A percentile compares a stretch with the other conserved stretches of the same genome.
phyloP scores from a whole-genome alignment of 345 rosid genomes.

The Rhizophora mangle region DNA sequence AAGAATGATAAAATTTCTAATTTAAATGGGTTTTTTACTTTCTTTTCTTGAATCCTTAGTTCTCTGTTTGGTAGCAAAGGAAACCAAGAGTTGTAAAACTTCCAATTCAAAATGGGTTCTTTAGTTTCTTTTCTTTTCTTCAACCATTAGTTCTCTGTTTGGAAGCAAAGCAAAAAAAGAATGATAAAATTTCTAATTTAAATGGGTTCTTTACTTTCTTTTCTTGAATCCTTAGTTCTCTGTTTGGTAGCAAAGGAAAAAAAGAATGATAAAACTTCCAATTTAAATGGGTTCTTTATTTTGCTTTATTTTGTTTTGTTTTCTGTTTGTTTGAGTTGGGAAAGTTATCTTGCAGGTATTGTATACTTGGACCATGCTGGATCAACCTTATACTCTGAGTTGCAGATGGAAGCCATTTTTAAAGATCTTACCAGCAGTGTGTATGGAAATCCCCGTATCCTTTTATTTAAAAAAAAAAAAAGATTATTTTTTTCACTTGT shows the following conservation, averaged over 20 bases:
- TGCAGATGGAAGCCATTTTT: conserved; percentile 83
- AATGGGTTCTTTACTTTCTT: no score
- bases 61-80: no score
- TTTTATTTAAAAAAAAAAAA: background rate
- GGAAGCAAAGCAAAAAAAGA: no score
- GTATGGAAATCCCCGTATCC: conserved; percentile 99
- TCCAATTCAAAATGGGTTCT: background rate
- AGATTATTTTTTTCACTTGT: background rate
- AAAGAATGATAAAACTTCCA: no score
- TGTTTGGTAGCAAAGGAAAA: no score
- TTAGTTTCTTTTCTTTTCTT: background rate
- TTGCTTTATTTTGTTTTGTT: background rate
- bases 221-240: no score
- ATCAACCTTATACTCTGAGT: conserved; percentile 88
- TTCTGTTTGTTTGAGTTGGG: background rate
- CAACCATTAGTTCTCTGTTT: no score
- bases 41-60: background rate
- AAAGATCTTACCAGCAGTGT: conserved; percentile 56
- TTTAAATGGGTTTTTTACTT: no score
- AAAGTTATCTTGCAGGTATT: conserved; percentile 40
- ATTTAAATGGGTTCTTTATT: no score
- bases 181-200: no score
- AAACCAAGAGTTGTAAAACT: background rate
- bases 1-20: no score
- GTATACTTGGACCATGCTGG: conserved; percentile 97